These are phyloP conservation scores for Graphilbum sp. DNA, from an alignment of 2,329 filamentous ascomycete species.

Conservation along the genomic window DNA sequence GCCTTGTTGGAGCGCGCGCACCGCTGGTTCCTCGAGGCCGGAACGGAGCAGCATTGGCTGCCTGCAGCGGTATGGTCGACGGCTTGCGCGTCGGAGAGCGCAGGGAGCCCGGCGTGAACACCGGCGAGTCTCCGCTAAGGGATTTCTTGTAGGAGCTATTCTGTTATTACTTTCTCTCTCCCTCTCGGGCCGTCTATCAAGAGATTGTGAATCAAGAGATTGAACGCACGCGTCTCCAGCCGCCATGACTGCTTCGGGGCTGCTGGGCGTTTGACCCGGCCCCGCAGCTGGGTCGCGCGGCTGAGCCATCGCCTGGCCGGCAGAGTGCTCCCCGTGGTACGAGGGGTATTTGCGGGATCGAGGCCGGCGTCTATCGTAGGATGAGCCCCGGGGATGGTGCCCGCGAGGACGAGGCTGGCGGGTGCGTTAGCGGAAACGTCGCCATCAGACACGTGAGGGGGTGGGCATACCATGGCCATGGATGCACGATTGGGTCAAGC, in stretches of 20 bases:
- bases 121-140: conserved; percentile 89
- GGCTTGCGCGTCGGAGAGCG: conserved; percentile 33
- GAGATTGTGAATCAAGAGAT: no score
- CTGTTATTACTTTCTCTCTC: no score
- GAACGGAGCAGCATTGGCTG: conserved; percentile 76
- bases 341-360: not conserved
- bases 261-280: not conserved
- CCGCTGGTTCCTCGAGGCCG: conserved; percentile 48
- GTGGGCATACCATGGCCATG: not conserved
- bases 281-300: not conserved
- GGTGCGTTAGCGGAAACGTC: not conserved
- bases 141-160: conserved; percentile 43
- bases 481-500: not conserved
- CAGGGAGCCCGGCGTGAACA: conserved; percentile 61
- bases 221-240: no score
- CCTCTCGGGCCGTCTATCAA: no score
- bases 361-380: not conserved
- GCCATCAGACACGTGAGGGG: not conserved
- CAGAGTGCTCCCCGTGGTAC: not conserved
- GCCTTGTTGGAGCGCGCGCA: conserved; percentile 13
- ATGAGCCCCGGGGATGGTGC: not conserved
- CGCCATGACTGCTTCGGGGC: not conserved
- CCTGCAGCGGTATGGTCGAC: conserved; percentile 71
- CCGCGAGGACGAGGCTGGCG: not conserved
- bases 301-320: not conserved